Percentiles rank a stretch among this genome's conserved stretches.
Evolutionary conservation across 2,329 filamentous ascomycete species (phyloP).

Genomic region (Zymoseptoria tritici): DNA sequence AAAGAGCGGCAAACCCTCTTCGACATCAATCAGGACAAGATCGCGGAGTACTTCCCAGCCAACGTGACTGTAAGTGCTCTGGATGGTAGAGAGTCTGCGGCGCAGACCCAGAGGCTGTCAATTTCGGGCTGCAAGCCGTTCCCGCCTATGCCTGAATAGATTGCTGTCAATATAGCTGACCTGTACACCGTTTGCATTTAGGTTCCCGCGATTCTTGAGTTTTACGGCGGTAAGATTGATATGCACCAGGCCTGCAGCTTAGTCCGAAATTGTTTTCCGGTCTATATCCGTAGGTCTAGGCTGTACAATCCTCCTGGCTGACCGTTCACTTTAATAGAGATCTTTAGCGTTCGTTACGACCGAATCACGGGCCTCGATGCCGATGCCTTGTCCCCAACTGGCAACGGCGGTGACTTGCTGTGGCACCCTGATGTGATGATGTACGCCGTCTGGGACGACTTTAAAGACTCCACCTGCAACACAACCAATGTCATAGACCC

Average conservation of each 20-base stretch:
- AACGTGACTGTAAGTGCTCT: not conserved
- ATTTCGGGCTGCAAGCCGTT: too few relatives aligned
- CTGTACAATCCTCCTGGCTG: too few relatives aligned
- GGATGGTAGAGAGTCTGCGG: too few relatives aligned
- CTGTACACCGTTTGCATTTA: too few relatives aligned
- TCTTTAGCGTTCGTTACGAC: slow-evolving; percentile 8
- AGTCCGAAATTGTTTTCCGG: too few relatives aligned
- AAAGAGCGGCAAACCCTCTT: too few relatives aligned
- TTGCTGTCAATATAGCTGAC: too few relatives aligned
- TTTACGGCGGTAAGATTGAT: slow-evolving; percentile 2
- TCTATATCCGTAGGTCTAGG: too few relatives aligned
- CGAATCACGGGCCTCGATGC: slow-evolving; percentile 50
- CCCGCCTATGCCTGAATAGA: too few relatives aligned
- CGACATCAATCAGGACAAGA: too few relatives aligned
- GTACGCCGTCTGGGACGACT: slow-evolving; percentile 9
- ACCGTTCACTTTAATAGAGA: not conserved
- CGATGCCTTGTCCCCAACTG: slow-evolving; percentile 42
- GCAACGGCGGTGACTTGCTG: slow-evolving; percentile 8
- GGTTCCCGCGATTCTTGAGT: slow-evolving; percentile 3
- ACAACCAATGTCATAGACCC: not conserved
- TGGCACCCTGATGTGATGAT: slow-evolving; percentile 12
- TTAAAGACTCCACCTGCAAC: not conserved
- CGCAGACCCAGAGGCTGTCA: too few relatives aligned
- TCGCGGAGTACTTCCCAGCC: slow-evolving; percentile 11
- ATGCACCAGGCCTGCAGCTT: too few relatives aligned